phyloP scores from a whole-genome alignment of 805 yeast species.

The Spathaspora girioi region DNA sequence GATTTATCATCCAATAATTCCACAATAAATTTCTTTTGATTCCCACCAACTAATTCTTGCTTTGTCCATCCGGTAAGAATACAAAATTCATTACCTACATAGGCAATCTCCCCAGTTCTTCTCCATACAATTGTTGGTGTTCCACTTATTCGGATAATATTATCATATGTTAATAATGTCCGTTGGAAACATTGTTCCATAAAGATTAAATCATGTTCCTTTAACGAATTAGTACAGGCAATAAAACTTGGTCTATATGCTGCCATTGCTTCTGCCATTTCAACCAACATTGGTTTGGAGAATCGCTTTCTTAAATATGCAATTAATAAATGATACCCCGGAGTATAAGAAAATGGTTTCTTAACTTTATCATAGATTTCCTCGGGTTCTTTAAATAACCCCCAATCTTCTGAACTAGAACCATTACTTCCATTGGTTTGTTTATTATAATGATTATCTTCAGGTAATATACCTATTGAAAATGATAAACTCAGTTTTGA shows the following conservation, averaged over 20 bases:
- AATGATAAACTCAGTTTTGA: slow-evolving; percentile 45
- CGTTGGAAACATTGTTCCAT: slow-evolving; percentile 97
- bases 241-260: slow-evolving; percentile 89
- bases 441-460: slow-evolving; percentile 22
- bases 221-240: slow-evolving; percentile 83
- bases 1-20: slow-evolving; percentile 86
- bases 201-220: slow-evolving; percentile 87
- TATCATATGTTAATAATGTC: slow-evolving; percentile 83
- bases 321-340: slow-evolving; percentile 82
- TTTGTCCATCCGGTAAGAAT: slow-evolving; percentile 87
- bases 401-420: slow-evolving; percentile 12
- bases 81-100: slow-evolving; percentile 92
- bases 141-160: slow-evolving; percentile 77
- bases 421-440: slow-evolving; percentile 10
- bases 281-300: slow-evolving; percentile 62
- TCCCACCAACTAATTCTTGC: slow-evolving; percentile 57
- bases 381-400: slow-evolving; percentile 54
- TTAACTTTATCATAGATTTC: slow-evolving; percentile 75
- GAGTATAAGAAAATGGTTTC: slow-evolving; percentile 82
- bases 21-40: slow-evolving; percentile 62
- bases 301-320: slow-evolving; percentile 71
- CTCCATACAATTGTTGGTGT: slow-evolving; percentile 97
- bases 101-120: slow-evolving; percentile 91
- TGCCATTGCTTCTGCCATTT: slow-evolving; percentile 85
- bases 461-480: slow-evolving; percentile 43